phyloP scores from a whole-genome alignment of 805 yeast species.

The Cyberlindnera subsufficiens region DNA sequence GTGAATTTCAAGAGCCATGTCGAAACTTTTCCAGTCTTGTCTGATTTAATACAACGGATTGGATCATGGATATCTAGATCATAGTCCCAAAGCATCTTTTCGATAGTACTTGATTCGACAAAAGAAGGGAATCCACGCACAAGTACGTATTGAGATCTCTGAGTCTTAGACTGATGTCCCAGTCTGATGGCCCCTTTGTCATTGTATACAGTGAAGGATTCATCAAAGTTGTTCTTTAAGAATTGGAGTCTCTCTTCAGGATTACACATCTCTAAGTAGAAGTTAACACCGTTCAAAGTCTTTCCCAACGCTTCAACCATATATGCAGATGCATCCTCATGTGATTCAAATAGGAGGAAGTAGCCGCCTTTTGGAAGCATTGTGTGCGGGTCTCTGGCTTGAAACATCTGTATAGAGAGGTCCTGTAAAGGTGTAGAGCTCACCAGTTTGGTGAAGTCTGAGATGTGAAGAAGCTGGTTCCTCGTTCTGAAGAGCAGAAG shows the following conservation, averaged over 20 bases:
- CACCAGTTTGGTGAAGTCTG: constrained; percentile 34
- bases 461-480: constrained; percentile 30
- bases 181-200: neutral
- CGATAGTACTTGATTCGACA: constrained; percentile 30
- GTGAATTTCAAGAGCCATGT: constrained; percentile 39
- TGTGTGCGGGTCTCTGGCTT: constrained; percentile 42
- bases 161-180: neutral
- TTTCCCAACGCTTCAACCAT: constrained; percentile 43
- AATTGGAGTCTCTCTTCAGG: constrained; percentile 11
- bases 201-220: neutral
- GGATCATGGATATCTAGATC: constrained; percentile 28
- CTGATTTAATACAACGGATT: constrained; percentile 8
- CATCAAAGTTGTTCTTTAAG: constrained; percentile 1
- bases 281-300: constrained; percentile 43
- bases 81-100: constrained; percentile 42
- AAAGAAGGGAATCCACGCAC: constrained; percentile 44
- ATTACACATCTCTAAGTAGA: constrained; percentile 40
- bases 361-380: constrained; percentile 42
- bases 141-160: constrained; percentile 27
- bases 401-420: constrained; percentile 30
- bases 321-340: constrained; percentile 45
- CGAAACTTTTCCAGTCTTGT: constrained; percentile 6
- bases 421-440: neutral
- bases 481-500: constrained; percentile 34
- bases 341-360: constrained; percentile 44